Conservation (phyloP, 1,139 yeast species). For the Arxiozyma slooffiae region DNA sequence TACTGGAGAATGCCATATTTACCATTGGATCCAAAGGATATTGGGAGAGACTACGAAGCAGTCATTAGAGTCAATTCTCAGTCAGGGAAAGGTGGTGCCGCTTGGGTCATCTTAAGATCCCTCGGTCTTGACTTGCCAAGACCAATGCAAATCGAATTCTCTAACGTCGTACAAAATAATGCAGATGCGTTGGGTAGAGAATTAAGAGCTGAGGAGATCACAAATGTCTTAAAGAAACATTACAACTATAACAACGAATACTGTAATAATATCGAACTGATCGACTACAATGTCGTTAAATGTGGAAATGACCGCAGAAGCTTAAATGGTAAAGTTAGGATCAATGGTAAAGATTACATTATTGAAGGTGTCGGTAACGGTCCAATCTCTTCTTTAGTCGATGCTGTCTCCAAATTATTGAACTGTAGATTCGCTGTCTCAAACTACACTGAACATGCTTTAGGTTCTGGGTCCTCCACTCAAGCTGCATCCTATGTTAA, state of each 20-base stretch:
- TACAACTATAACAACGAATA: constrained; percentile 51
- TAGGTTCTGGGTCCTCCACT: constrained; percentile 77
- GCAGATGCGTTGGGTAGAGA: constrained; percentile 87
- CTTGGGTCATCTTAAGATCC: constrained; percentile 86
- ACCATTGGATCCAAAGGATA: constrained; percentile 93
- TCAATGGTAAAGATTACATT: constrained; percentile 36
- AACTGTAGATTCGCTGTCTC: constrained; percentile 60
- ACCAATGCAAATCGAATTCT: constrained; percentile 81
- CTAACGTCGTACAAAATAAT: constrained; percentile 66
- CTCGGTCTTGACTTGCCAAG: constrained; percentile 90
- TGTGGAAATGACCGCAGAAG: constrained; percentile 37
- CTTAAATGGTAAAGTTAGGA: constrained; percentile 40
- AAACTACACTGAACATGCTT: constrained; percentile 83
- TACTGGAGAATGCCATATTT: constrained; percentile 87
- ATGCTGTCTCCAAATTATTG: constrained; percentile 60
- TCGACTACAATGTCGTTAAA: constrained; percentile 42
- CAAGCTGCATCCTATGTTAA: constrained; percentile 88
- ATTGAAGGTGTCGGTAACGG: constrained; percentile 83
- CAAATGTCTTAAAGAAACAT: constrained; percentile 59
- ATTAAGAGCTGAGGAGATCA: constrained; percentile 66
- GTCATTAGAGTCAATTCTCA: constrained; percentile 96
- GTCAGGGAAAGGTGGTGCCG: constrained; percentile 98
- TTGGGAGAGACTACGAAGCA: constrained; percentile 95
- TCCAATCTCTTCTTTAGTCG: constrained; percentile 83
- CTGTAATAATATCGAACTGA: constrained; percentile 31